These are phyloP conservation scores for Hypoxylon sp. DNA, from an alignment of 2,329 filamentous ascomycete genomes.

Conservation along the genomic window DNA sequence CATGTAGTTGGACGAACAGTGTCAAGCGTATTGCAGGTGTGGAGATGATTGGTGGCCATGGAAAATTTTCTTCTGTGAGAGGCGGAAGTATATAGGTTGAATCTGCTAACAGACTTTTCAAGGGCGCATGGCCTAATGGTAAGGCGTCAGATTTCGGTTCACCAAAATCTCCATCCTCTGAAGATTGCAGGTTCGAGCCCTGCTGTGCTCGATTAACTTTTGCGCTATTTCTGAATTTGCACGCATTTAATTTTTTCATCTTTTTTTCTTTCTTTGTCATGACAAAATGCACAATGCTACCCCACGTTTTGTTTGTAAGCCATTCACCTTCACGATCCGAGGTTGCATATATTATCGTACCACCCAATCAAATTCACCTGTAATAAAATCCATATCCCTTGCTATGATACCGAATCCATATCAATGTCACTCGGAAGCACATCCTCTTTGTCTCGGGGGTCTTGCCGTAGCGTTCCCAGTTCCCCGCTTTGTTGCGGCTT, in stretches of 20 bases:
- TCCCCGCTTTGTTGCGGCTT: background rate
- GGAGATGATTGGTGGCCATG: conserved; percentile 1
- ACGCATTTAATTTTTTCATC: background rate
- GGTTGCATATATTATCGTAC: too few species aligned
- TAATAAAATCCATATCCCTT: background rate
- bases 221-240: conserved; percentile 2
- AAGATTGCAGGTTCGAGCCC: conserved; percentile 49
- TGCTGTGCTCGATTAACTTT: conserved; percentile 40
- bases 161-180: conserved; percentile 34
- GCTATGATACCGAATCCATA: background rate
- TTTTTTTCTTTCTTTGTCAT: too few species aligned
- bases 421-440: background rate
- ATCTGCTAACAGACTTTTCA: background rate
- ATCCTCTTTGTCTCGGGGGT: background rate
- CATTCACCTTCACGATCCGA: too few species aligned
- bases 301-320: background rate
- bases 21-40: background rate
- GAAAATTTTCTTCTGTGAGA: too few species aligned
- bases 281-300: too few species aligned
- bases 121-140: conserved; percentile 45
- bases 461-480: too few species aligned
- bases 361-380: background rate
- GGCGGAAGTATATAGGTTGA: background rate
- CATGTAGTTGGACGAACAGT: too few species aligned
- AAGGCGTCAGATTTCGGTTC: conserved; percentile 48